phyloP scores from a whole-genome alignment of 1,284 basidiomycete genomes.

The Cutaneotrichosporon arboriforme region DNA sequence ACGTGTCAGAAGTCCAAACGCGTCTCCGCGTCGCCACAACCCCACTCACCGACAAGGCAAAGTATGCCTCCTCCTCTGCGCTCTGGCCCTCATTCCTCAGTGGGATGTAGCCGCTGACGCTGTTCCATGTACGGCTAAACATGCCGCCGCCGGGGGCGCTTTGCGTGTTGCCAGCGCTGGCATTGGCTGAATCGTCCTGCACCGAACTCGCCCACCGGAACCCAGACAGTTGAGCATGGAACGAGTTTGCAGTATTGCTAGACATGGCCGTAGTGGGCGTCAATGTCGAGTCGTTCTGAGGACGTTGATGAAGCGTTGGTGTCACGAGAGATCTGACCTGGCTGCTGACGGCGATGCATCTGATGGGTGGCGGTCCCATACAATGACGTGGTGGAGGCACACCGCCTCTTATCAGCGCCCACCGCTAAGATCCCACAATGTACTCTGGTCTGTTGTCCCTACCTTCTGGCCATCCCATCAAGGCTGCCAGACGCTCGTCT shows the following conservation, averaged over 20 bases:
- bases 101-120: conserved; percentile 70
- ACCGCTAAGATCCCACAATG: no score
- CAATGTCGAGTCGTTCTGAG: no score
- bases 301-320: no score
- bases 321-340: no score
- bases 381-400: no score
- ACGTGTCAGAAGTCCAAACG: background rate
- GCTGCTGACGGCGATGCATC: no score
- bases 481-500: conserved; percentile 1
- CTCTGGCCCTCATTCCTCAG: conserved; percentile 72
- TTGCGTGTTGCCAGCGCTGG: conserved; percentile 35
- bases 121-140: conserved; percentile 53
- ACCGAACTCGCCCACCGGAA: conserved; percentile 78
- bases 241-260: conserved; percentile 31
- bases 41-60: conserved; percentile 71
- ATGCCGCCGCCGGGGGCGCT: conserved; percentile 54
- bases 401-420: no score
- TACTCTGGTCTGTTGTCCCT: no score
- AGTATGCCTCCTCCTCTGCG: conserved; percentile 95
- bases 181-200: conserved; percentile 62
- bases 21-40: no score
- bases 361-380: no score
- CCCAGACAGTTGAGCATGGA: conserved; percentile 50
- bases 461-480: no score
- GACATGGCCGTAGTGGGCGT: conserved; percentile 23